phyloP scores from a whole-genome alignment of 257 asterid species.

The Ballota nigra region DNA sequence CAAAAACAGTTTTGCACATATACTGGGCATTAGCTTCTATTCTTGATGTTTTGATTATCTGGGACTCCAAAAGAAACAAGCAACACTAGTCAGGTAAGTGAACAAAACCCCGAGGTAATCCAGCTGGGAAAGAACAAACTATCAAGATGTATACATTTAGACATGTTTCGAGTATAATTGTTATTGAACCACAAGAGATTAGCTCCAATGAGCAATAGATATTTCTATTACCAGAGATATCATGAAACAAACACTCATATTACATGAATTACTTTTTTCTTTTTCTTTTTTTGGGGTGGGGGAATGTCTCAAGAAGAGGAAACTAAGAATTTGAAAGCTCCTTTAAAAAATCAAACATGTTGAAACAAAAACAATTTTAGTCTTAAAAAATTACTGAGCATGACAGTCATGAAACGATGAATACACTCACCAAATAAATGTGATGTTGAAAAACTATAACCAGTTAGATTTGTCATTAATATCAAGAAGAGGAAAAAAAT shows the following conservation, averaged over 20 bases:
- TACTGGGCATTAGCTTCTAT: not conserved
- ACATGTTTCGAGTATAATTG: not conserved
- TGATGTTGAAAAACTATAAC: not conserved
- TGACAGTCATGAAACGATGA: not conserved
- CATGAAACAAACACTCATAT: not conserved
- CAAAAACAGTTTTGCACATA: not conserved
- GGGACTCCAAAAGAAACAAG: not conserved
- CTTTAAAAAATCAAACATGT: not conserved
- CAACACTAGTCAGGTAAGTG: not conserved
- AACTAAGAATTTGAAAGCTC: not conserved
- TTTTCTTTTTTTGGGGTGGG: not conserved
- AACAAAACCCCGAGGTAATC: not conserved
- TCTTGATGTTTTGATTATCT: not conserved
- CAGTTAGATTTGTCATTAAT: not conserved
- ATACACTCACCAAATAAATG: not conserved
- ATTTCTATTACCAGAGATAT: not conserved
- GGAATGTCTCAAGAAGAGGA: not conserved
- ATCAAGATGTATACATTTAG: not conserved
- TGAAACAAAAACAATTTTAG: not conserved
- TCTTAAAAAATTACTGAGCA: not conserved
- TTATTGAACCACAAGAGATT: not conserved
- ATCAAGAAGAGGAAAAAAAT: constrained; percentile 1
- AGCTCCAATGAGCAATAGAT: not conserved
- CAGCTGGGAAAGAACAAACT: not conserved
- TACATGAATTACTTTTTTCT: not conserved